A percentile compares a stretch with the other conserved stretches of the same genome.
These are phyloP conservation scores for Coprinopsis sp. DNA, from an alignment of 768 basidiomycete species.

Conservation along the genomic window DNA sequence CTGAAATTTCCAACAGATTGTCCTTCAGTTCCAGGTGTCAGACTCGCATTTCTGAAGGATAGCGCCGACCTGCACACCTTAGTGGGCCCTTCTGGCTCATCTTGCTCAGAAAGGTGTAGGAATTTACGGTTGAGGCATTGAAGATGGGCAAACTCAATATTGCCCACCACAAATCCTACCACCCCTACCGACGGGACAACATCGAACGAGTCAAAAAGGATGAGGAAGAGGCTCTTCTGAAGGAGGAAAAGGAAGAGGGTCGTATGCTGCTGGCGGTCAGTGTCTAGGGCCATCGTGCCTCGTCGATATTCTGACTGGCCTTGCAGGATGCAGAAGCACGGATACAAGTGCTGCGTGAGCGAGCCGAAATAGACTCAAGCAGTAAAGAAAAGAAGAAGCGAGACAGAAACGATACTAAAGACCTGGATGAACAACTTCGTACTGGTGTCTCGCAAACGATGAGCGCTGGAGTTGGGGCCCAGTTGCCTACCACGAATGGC, in stretches of 20 bases:
- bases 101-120: too few species aligned
- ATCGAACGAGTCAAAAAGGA: slow-evolving; percentile 75
- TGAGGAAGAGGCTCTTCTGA: slow-evolving; percentile 70
- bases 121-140: too few species aligned
- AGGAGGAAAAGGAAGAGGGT: slow-evolving; percentile 68
- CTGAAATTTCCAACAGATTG: too few species aligned
- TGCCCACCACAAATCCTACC: slow-evolving; percentile 89
- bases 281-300: too few species aligned
- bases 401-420: slow-evolving; percentile 32
- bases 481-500: slow-evolving; percentile 46
- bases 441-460: slow-evolving; percentile 26
- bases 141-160: slow-evolving; percentile 84
- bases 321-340: slow-evolving; percentile 77
- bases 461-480: slow-evolving; percentile 28
- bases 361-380: slow-evolving; percentile 41
- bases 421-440: slow-evolving; percentile 18
- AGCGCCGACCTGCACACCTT: too few species aligned
- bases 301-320: slow-evolving; percentile 17
- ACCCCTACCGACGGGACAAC: slow-evolving; percentile 81
- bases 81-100: too few species aligned
- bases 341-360: slow-evolving; percentile 56
- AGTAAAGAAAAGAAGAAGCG: slow-evolving; percentile 32
- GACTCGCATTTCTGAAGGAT: too few species aligned
- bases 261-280: slow-evolving; percentile 66
- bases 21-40: too few species aligned